Base-by-base conservation (phyloP, 2,329 filamentous ascomycete genomes). In the Apiospora koreana region DNA sequence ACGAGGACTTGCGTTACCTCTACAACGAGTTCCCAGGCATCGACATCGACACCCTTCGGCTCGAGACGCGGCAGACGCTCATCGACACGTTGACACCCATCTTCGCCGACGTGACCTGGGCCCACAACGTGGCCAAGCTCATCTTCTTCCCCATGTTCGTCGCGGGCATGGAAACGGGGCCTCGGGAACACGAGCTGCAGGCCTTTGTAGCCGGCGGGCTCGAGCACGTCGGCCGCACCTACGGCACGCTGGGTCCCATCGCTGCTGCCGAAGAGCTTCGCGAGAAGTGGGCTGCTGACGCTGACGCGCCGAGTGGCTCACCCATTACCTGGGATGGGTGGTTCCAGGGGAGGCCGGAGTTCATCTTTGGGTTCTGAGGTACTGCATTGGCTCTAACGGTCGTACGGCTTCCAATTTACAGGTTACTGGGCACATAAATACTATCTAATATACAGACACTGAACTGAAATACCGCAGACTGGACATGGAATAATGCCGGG, bases 91-190 rank as follows among this genome's bases (percentile, higher is more conserved):
- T 71, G 45, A 65, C 48, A 10, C 68, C 70, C 31, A 68, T 71
- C 42, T 71, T 71, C 46, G 28, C 70, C 14, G 64, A 71, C 54
- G 67, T 65, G 25, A 54, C 62, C 3, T 67, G 58, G 48, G 66
- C 69, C 23, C 64, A 69, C 64, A 68, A 69, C n/a, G 65, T 71
- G 18, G 70, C 67, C 25, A 71, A 69, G 41, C 70, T 71, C 25
- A 69, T 71, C 25, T 62, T 71, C 62, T 71, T 68, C 67, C 70
- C 70, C 14, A 48, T 71, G 25, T 71, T 71, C 64, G 48, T 71
- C 23, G 42, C 62, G 7, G 70, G 70, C 41, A 69, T 71, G 70
- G 70, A 71, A 42, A 65, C 68, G 6, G 54, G 67, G 7, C 41
- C 38, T 14, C 38, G 9, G 2, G 64, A 71, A 23, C 35, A 41